Percentiles rank a stretch among this genome's conserved stretches.
These are phyloP conservation scores for Hypoxylon fuscum DNA, from an alignment of 495 filamentous ascomycete genomes.

Conservation along the genomic window DNA sequence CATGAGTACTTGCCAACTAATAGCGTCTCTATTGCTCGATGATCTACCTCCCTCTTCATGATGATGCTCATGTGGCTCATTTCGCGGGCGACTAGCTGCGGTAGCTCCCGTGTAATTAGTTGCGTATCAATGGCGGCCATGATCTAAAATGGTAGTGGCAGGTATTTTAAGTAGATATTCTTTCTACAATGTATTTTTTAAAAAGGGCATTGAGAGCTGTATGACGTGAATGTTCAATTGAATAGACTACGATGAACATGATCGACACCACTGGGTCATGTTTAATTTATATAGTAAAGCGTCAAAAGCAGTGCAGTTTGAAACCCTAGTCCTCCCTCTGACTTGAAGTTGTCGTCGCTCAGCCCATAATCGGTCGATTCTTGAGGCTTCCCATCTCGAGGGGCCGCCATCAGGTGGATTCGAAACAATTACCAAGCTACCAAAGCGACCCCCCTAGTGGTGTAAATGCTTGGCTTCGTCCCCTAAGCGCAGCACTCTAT, in stretches of 20 bases:
- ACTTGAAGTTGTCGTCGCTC: constrained; percentile 25
- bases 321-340: constrained; percentile 7
- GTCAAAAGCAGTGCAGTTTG: background rate
- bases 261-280: constrained; percentile 1
- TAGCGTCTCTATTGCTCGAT: constrained; percentile 35
- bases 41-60: constrained; percentile 34
- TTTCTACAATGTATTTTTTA: background rate
- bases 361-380: constrained; percentile 37
- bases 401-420: constrained; percentile 23
- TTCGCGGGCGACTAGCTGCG: constrained; percentile 33
- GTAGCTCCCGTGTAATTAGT: constrained; percentile 33
- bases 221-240: constrained; percentile 1
- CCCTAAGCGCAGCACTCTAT: background rate
- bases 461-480: background rate
- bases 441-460: too few relatives aligned
- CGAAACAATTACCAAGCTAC: constrained; percentile 29
- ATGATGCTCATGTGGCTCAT: constrained; percentile 34
- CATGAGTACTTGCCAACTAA: constrained; percentile 23
- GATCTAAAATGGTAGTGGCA: background rate
- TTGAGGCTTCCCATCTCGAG: constrained; percentile 14
- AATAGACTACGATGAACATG: background rate
- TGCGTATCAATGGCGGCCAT: constrained; percentile 33
- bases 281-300: constrained; percentile 12
- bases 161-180: constrained; percentile 2
- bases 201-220: too few relatives aligned